These are phyloP conservation scores for Lentinus tigrinus DNA, from an alignment of 768 basidiomycete genomes.

Conservation along the genomic window DNA sequence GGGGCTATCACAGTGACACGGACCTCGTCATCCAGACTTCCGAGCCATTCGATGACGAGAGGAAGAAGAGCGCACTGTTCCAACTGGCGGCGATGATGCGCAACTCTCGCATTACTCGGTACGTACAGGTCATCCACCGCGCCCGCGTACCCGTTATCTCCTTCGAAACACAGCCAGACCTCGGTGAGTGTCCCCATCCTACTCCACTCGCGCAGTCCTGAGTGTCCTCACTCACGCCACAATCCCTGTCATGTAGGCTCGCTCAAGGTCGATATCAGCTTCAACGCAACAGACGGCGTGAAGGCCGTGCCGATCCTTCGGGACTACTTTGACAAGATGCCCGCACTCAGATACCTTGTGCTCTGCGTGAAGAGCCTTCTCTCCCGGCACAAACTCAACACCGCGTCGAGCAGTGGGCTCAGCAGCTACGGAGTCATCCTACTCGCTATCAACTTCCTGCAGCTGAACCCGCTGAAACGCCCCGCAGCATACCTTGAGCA, in stretches of 20 bases:
- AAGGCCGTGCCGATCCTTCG: constrained; percentile 52
- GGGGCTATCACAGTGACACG: constrained; percentile 49
- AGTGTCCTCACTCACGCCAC: background rate
- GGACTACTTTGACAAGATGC: constrained; percentile 49
- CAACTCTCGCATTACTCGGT: constrained; percentile 40
- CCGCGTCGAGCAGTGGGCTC: constrained; percentile 60
- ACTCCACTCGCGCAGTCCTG: background rate
- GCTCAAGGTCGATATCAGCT: constrained; percentile 62
- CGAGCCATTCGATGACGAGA: constrained; percentile 29
- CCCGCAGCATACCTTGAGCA: constrained; percentile 40
- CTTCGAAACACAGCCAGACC: constrained; percentile 45
- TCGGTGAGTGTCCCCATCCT: constrained; percentile 31
- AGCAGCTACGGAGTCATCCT: constrained; percentile 67
- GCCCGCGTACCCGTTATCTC: constrained; percentile 66
- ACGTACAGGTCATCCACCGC: constrained; percentile 44
- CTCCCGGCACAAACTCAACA: constrained; percentile 54
- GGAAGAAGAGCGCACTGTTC: constrained; percentile 44
- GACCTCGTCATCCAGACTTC: constrained; percentile 51
- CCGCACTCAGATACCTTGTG: constrained; percentile 59
- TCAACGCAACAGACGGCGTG: constrained; percentile 62
- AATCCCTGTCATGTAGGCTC: constrained; percentile 39
- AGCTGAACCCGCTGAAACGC: constrained; percentile 65
- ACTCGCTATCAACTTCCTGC: constrained; percentile 63
- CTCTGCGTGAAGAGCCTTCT: constrained; percentile 65
- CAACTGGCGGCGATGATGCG: constrained; percentile 49